Conservation (phyloP, 257 asterid species). For the Fraxinus americana region DNA sequence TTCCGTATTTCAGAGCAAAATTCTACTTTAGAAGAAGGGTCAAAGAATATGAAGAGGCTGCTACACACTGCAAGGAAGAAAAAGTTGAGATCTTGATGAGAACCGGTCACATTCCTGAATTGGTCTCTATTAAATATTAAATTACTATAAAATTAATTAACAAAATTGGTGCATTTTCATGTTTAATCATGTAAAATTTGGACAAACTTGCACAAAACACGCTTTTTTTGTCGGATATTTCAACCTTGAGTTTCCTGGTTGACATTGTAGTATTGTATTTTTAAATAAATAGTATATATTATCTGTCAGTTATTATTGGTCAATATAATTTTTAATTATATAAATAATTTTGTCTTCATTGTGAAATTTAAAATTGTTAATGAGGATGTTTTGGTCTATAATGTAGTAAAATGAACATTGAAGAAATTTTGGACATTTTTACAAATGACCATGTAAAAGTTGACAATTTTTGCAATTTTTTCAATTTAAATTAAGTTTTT, state of each 20-base stretch:
- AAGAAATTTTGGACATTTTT: too few species aligned
- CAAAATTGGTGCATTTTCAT: slow-evolving; percentile 22
- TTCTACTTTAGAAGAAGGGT: slow-evolving; percentile 27
- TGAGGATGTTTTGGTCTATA: too few species aligned
- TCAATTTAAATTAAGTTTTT: too few species aligned
- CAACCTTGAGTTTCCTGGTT: neutral
- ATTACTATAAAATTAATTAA: slow-evolving; percentile 18
- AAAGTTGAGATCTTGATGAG: slow-evolving; percentile 50
- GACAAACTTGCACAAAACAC: slow-evolving; percentile 27
- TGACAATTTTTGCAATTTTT: too few species aligned
- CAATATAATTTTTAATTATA: too few species aligned
- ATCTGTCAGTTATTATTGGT: too few species aligned
- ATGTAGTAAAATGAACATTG: too few species aligned
- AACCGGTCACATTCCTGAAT: slow-evolving; percentile 34
- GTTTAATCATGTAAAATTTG: neutral
- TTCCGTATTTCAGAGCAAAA: slow-evolving; percentile 14
- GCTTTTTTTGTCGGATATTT: slow-evolving; percentile 28
- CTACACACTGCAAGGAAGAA: slow-evolving; percentile 17
- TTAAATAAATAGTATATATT: too few species aligned
- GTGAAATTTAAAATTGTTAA: too few species aligned
- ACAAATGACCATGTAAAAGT: too few species aligned
- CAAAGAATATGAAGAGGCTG: slow-evolving; percentile 23
- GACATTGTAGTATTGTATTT: too few species aligned
- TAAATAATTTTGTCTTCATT: too few species aligned
- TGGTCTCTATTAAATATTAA: slow-evolving; percentile 25